phyloP scores from a whole-genome alignment of 768 basidiomycete species.

The Boletus vermiculosoides region DNA sequence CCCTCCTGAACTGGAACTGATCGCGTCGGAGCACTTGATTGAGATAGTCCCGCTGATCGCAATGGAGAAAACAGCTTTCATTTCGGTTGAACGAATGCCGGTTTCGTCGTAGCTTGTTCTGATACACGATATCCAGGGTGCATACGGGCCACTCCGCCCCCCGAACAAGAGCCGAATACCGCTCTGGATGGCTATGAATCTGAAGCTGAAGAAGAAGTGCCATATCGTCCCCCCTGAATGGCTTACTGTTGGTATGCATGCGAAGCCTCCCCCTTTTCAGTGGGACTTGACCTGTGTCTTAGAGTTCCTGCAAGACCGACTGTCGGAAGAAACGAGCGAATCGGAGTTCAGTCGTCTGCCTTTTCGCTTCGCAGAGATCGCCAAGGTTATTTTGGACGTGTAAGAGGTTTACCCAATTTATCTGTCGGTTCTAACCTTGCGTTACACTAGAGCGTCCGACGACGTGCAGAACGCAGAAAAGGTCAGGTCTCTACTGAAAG shows the following conservation, averaged over 20 bases:
- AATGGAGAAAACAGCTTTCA: constrained; percentile 90
- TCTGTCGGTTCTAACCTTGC: not conserved
- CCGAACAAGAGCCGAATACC: constrained; percentile 86
- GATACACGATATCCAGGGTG: constrained; percentile 54
- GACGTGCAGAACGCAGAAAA: constrained; percentile 85
- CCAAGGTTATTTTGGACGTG: constrained; percentile 93
- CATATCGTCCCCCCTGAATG: constrained; percentile 88
- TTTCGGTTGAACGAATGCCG: constrained; percentile 59
- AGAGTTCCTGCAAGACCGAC: constrained; percentile 80
- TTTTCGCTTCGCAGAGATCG: constrained; percentile 85
- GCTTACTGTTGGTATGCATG: constrained; percentile 73
- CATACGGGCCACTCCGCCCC: constrained; percentile 89
- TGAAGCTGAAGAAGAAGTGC: constrained; percentile 94
- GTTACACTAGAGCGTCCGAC: constrained; percentile 70
- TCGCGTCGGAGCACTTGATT: constrained; percentile 80
- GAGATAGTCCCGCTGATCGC: constrained; percentile 86
- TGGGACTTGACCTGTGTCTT: not conserved
- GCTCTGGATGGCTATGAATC: constrained; percentile 91
- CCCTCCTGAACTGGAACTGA: constrained; percentile 84
- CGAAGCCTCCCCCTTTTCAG: not conserved
- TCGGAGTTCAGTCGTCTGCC: constrained; percentile 78
- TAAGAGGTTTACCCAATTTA: constrained; percentile 38
- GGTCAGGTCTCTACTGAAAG: constrained; percentile 82
- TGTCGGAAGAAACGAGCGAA: constrained; percentile 72
- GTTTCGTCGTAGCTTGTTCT: constrained; percentile 7